These are phyloP conservation scores for Coffea canephora DNA, from an alignment of 257 asterid species.

Conservation along the genomic window DNA sequence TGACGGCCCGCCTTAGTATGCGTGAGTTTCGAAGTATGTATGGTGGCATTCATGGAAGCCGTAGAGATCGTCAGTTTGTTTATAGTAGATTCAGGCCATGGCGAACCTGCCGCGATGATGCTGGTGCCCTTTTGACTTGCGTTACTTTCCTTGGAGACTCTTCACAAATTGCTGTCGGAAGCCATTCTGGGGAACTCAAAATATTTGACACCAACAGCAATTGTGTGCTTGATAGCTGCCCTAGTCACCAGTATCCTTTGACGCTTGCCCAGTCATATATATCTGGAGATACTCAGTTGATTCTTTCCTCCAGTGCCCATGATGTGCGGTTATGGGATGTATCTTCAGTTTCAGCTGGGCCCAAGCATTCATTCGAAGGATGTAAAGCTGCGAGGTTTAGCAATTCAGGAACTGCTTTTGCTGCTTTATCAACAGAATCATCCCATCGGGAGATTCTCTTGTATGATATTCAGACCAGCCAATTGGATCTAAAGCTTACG, in stretches of 20 bases:
- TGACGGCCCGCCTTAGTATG: conserved; percentile 79
- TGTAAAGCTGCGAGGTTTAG: conserved; percentile 87
- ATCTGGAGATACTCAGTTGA: conserved; percentile 60
- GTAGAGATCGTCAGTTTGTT: conserved; percentile 91
- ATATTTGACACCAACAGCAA: conserved; percentile 81
- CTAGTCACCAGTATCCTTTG: conserved; percentile 80
- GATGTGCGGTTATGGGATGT: conserved; percentile 96
- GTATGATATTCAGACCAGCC: conserved; percentile 68
- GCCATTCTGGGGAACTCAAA: conserved; percentile 88
- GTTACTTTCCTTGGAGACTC: conserved; percentile 82
- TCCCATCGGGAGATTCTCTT: conserved; percentile 79
- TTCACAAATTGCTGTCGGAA: conserved; percentile 76
- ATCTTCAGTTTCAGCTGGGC: conserved; percentile 71
- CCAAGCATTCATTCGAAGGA: conserved; percentile 79
- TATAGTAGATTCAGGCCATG: conserved; percentile 96
- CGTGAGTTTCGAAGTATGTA: conserved; percentile 79
- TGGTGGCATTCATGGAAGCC: conserved; percentile 80
- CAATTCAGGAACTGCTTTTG: conserved; percentile 70
- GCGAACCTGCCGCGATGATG: conserved; percentile 91
- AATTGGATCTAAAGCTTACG: conserved; percentile 58
- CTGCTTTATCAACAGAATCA: conserved; percentile 67
- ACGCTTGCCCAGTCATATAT: conserved; percentile 69
- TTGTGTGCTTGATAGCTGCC: conserved; percentile 62
- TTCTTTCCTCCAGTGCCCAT: conserved; percentile 77
- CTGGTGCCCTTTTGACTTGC: conserved; percentile 67